Evolutionary conservation across 2,329 filamentous ascomycete genomes (phyloP).

Genomic region (Chaetothyriales sp.): DNA sequence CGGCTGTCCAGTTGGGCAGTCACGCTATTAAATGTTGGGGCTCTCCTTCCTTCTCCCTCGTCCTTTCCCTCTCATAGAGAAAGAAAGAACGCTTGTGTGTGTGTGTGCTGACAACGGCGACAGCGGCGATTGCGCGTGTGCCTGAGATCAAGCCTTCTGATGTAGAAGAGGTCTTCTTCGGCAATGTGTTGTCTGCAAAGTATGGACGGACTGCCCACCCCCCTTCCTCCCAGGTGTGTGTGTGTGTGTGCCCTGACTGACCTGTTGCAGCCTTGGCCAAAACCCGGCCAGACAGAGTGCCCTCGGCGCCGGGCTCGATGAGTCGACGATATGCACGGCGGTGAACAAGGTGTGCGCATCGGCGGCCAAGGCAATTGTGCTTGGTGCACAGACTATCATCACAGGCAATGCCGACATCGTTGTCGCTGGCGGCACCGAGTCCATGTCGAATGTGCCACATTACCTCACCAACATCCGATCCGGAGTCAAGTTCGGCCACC

Average conservation of each 20-base stretch:
- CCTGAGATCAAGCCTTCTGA: constrained; percentile 74
- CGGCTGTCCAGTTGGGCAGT: constrained; percentile 71
- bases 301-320: constrained; percentile 68
- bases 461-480: constrained; percentile 78
- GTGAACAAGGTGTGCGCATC: constrained; percentile 99
- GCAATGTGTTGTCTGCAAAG: constrained; percentile 95
- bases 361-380: constrained; percentile 80
- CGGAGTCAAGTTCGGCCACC: constrained; percentile 88
- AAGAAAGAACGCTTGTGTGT: constrained; percentile 2
- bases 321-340: constrained; percentile 71
- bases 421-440: constrained; percentile 88
- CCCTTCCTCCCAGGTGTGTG: constrained; percentile 2
- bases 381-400: constrained; percentile 94
- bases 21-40: constrained; percentile 76
- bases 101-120: not conserved
- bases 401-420: constrained; percentile 85
- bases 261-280: constrained; percentile 60
- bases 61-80: constrained; percentile 2
- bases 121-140: constrained; percentile 66
- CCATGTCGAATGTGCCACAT: constrained; percentile 96
- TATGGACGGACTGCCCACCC: too few species aligned
- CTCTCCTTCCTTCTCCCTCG: not conserved
- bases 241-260: constrained; percentile 10
- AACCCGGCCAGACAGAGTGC: constrained; percentile 92
- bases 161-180: constrained; percentile 93